Percentiles rank a stretch among this genome's conserved stretches.
phyloP scores from a whole-genome alignment of 2,329 filamentous ascomycete genomes.

The Trichoderma sp. region DNA sequence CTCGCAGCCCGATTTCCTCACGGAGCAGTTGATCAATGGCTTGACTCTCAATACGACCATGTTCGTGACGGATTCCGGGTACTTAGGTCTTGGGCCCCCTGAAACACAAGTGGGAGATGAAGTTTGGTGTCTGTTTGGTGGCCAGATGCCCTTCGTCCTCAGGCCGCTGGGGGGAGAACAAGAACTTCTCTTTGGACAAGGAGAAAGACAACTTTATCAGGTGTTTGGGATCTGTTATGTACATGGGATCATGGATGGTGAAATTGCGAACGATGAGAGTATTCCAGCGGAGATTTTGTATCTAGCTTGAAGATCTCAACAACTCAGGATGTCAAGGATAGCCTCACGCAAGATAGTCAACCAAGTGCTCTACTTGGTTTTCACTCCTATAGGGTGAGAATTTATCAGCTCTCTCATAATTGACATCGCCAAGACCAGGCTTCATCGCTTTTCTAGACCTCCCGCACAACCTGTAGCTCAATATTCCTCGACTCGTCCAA shows the following conservation, averaged over 20 bases:
- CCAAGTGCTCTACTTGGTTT: no score
- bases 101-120: slow-evolving; percentile 1
- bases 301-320: not conserved
- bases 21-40: not conserved
- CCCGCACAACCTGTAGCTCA: not conserved
- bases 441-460: not conserved
- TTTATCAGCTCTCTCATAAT: no score
- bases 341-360: no score
- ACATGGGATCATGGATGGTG: slow-evolving; percentile 2
- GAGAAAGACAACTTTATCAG: not conserved
- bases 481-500: not conserved
- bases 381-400: no score
- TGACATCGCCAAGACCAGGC: not conserved
- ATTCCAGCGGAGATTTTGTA: not conserved
- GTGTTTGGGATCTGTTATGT: slow-evolving; percentile 7
- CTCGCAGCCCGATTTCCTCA: not conserved
- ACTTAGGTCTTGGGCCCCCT: not conserved
- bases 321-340: no score
- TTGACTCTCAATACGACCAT: slow-evolving; percentile 2
- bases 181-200: not conserved
- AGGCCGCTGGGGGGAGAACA: not conserved
- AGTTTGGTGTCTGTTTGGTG: not conserved
- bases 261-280: not conserved
- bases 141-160: slow-evolving; percentile 1
- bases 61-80: not conserved